These are phyloP conservation scores for Ilyonectria robusta DNA, from an alignment of 2,329 filamentous ascomycete genomes.

Conservation along the genomic window DNA sequence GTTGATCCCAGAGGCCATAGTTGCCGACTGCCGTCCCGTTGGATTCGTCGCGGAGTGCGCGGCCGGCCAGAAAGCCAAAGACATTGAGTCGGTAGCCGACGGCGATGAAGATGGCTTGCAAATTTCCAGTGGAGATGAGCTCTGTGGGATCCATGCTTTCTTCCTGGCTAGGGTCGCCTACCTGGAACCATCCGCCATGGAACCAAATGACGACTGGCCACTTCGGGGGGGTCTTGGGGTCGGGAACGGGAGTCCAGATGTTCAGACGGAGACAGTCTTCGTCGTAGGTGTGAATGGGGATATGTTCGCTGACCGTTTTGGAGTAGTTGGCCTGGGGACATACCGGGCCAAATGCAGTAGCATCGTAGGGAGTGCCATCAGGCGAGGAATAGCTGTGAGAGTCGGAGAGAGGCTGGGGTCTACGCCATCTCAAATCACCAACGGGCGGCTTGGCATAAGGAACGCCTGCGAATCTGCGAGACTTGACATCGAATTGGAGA, in stretches of 20 bases:
- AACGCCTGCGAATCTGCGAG: constrained; percentile 53
- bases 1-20: constrained; percentile 31
- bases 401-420: constrained; percentile 51
- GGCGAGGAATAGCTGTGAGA: constrained; percentile 46
- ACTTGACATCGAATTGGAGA: constrained; percentile 53
- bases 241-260: constrained; percentile 59
- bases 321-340: constrained; percentile 55
- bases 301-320: constrained; percentile 24
- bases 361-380: constrained; percentile 52
- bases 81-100: constrained; percentile 33
- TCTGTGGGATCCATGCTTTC: constrained; percentile 60
- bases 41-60: constrained; percentile 11
- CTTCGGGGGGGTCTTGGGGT: constrained; percentile 32
- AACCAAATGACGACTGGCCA: constrained; percentile 55
- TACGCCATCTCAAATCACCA: constrained; percentile 55
- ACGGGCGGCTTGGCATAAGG: constrained; percentile 58
- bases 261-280: constrained; percentile 63
- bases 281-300: constrained; percentile 14
- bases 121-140: constrained; percentile 52
- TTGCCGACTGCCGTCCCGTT: constrained; percentile 24
- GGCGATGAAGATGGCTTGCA: constrained; percentile 25
- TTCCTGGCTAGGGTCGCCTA: constrained; percentile 60
- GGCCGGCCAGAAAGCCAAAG: constrained; percentile 30
- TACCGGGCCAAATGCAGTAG: constrained; percentile 52
- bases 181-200: constrained; percentile 64